phyloP scores from a whole-genome alignment of 1,284 basidiomycete genomes.

The Exsudoporus floridanus region DNA sequence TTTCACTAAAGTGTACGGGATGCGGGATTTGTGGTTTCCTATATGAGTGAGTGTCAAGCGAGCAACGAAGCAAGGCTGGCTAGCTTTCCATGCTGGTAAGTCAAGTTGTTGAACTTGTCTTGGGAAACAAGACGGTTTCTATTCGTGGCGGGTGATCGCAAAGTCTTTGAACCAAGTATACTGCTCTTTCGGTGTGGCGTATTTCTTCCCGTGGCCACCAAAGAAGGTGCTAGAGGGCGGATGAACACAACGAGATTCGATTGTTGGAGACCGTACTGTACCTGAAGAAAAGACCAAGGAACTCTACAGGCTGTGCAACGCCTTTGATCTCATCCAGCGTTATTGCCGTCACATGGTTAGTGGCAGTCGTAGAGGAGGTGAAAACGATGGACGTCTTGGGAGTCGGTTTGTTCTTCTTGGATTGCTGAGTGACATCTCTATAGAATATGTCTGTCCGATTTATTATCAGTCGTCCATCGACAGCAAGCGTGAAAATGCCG shows the following conservation, averaged over 20 bases:
- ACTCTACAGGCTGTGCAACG: constrained; percentile 42
- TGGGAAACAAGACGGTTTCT: background rate
- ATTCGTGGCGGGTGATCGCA: constrained; percentile 34
- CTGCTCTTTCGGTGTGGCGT: constrained; percentile 69
- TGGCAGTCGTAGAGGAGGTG: background rate
- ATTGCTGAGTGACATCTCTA: constrained; percentile 40
- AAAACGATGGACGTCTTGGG: background rate
- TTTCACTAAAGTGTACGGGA: background rate
- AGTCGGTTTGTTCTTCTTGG: background rate
- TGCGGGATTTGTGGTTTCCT: background rate
- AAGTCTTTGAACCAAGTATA: constrained; percentile 77
- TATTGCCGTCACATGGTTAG: background rate
- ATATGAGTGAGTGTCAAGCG: background rate
- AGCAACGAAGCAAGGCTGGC: background rate
- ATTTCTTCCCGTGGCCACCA: constrained; percentile 65
- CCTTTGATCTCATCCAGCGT: background rate
- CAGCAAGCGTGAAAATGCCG: constrained; percentile 49
- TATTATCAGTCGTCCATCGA: constrained; percentile 56
- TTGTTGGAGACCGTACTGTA: constrained; percentile 23
- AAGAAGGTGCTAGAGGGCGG: constrained; percentile 65
- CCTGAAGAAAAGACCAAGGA: constrained; percentile 76
- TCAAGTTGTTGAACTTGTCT: background rate
- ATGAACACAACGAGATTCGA: background rate
- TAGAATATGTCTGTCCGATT: constrained; percentile 59
- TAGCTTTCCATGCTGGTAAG: background rate